Evolutionary conservation across 306 rosid species (phyloP).

Genomic region (Carpinus fangiana): DNA sequence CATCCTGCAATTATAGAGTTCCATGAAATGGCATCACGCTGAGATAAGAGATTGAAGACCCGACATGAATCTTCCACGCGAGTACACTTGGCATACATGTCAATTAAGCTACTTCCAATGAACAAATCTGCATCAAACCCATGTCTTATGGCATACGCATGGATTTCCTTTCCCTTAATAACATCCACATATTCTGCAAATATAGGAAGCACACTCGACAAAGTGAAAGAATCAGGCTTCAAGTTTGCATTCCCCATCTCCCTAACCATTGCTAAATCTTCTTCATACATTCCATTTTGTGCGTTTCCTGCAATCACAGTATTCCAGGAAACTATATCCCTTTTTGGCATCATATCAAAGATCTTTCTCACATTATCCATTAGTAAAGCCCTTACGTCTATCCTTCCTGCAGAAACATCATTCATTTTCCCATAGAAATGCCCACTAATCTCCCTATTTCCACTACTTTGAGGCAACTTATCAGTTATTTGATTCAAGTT

Average conservation of each 20-base stretch:
- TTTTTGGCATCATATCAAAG: slow-evolving; percentile 64
- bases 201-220: slow-evolving; percentile 80
- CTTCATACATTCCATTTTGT: slow-evolving; percentile 58
- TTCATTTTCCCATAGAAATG: slow-evolving; percentile 4
- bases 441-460: neutral
- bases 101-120: slow-evolving; percentile 81
- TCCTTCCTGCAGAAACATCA: neutral
- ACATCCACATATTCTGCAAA: slow-evolving; percentile 65
- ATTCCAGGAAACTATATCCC: slow-evolving; percentile 87
- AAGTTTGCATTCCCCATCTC: slow-evolving; percentile 54
- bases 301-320: slow-evolving; percentile 73
- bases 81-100: slow-evolving; percentile 85
- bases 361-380: slow-evolving; percentile 54
- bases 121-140: slow-evolving; percentile 67
- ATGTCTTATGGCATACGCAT: slow-evolving; percentile 64
- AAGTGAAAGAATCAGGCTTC: slow-evolving; percentile 75
- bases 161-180: slow-evolving; percentile 79
- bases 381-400: neutral
- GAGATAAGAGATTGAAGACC: slow-evolving; percentile 49
- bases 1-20: slow-evolving; percentile 84
- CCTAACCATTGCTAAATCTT: slow-evolving; percentile 57
- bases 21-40: slow-evolving; percentile 69
- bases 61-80: slow-evolving; percentile 42
- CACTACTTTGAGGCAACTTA: neutral
- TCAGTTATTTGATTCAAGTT: neutral